These are phyloP conservation scores for Calophaca sinica DNA, from an alignment of 306 rosid genomes.

Conservation along the genomic window DNA sequence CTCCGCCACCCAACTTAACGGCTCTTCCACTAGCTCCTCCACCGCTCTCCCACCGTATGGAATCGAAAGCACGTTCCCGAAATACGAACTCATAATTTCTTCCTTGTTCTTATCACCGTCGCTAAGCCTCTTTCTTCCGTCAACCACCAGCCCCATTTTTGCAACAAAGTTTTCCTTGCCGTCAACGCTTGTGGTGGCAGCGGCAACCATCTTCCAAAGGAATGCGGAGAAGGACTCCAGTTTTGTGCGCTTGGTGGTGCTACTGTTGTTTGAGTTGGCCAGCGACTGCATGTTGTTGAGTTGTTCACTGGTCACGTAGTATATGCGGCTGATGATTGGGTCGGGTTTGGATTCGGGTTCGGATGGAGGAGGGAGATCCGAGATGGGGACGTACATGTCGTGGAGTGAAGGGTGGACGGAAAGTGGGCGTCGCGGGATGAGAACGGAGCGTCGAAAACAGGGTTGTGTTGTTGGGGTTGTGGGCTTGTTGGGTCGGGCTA, in stretches of 20 bases:
- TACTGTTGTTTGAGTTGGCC: conserved; percentile 37
- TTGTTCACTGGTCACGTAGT: conserved; percentile 49
- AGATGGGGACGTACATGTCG: conserved; percentile 60
- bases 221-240: conserved; percentile 67
- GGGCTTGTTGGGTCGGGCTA: conserved; percentile 46
- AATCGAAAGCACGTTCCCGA: conserved; percentile 75
- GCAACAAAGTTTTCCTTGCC: conserved; percentile 17
- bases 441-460: conserved; percentile 43
- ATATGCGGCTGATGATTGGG: conserved; percentile 61
- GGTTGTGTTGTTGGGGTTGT: conserved; percentile 43
- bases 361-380: conserved; percentile 44
- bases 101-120: conserved; percentile 27
- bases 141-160: conserved; percentile 77
- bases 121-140: conserved; percentile 61
- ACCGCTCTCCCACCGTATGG: conserved; percentile 51
- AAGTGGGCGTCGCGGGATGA: conserved; percentile 49
- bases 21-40: conserved; percentile 50
- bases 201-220: conserved; percentile 72
- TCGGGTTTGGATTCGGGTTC: background rate
- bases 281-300: conserved; percentile 55
- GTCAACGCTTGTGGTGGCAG: background rate
- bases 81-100: conserved; percentile 49
- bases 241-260: conserved; percentile 46
- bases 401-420: conserved; percentile 49
- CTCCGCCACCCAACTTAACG: conserved; percentile 55